Conservation (phyloP, 2,329 filamentous ascomycete genomes). For the Aspergillus uvarum region DNA sequence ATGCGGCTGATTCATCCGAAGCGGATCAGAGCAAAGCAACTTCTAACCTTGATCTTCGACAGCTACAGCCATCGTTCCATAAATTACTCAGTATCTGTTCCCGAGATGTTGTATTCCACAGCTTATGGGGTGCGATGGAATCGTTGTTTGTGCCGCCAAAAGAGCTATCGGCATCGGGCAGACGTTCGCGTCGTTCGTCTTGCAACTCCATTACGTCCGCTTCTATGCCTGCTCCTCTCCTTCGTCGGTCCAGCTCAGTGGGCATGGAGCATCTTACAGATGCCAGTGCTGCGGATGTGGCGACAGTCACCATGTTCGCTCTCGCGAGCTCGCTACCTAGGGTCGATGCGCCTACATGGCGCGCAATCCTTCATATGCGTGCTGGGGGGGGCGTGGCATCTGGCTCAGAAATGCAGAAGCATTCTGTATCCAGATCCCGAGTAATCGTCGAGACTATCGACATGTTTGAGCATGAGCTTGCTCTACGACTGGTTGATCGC, state of each 20-base stretch:
- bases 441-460: slow-evolving; percentile 41
- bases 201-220: slow-evolving; percentile 27
- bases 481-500: slow-evolving; percentile 50
- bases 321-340: slow-evolving; percentile 39
- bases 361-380: slow-evolving; percentile 44
- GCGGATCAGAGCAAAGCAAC: slow-evolving; percentile 4
- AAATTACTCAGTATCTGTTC: slow-evolving; percentile 40
- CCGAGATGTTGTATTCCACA: slow-evolving; percentile 43
- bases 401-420: slow-evolving; percentile 37
- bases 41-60: slow-evolving; percentile 30
- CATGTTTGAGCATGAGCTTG: slow-evolving; percentile 53
- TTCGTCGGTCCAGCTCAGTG: slow-evolving; percentile 29
- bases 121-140: slow-evolving; percentile 43
- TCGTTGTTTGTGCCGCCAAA: slow-evolving; percentile 41
- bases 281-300: slow-evolving; percentile 40
- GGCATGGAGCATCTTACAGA: slow-evolving; percentile 39
- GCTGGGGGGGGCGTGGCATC: slow-evolving; percentile 40
- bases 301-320: slow-evolving; percentile 39
- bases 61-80: slow-evolving; percentile 35
- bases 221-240: slow-evolving; percentile 22
- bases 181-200: slow-evolving; percentile 33
- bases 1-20: slow-evolving; percentile 10
- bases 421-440: slow-evolving; percentile 28
- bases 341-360: slow-evolving; percentile 39
- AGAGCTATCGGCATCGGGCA: slow-evolving; percentile 33